Percentiles rank a stretch among this genome's conserved stretches.
These are phyloP conservation scores for Acanthamoeba triangularis DNA, from an alignment of 208 protist species.

Conservation along the genomic window DNA sequence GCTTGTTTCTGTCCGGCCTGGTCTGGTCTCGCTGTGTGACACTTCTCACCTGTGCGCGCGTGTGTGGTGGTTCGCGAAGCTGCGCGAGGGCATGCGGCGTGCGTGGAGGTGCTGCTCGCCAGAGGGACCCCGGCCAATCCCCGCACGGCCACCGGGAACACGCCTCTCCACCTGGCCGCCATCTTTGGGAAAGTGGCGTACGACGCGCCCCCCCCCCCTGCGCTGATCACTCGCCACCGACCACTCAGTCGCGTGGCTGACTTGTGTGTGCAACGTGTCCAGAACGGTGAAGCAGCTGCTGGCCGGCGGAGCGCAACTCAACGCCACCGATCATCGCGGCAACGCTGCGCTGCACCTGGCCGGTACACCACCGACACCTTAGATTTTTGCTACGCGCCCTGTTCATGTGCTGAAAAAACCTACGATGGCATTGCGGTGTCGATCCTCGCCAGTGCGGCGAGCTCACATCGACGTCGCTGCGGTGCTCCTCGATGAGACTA, in stretches of 20 bases:
- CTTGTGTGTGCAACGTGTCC: no score
- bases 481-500: conserved; percentile 1
- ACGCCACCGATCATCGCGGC: not conserved
- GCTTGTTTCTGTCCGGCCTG: not conserved
- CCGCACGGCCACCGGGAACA: conserved; percentile 19
- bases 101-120: not conserved
- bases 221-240: no score
- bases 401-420: not conserved
- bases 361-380: not conserved
- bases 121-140: not conserved
- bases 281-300: conserved; percentile 28
- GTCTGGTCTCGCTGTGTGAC: not conserved
- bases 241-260: no score
- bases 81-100: conserved; percentile 38
- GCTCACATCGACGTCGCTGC: conserved; percentile 4
- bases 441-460: not conserved
- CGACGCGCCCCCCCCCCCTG: not conserved
- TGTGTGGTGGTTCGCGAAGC: not conserved
- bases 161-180: conserved; percentile 26
- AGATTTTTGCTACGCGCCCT: not conserved
- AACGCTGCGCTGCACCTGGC: conserved; percentile 24
- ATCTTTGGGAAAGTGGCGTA: conserved; percentile 7
- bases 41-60: no score
- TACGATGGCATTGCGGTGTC: no score
- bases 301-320: not conserved